A percentile compares a stretch with the other conserved stretches of the same genome.
Evolutionary conservation across 1,284 basidiomycete genomes (phyloP).

Genomic region (Papiliotrema nemorosa): DNA sequence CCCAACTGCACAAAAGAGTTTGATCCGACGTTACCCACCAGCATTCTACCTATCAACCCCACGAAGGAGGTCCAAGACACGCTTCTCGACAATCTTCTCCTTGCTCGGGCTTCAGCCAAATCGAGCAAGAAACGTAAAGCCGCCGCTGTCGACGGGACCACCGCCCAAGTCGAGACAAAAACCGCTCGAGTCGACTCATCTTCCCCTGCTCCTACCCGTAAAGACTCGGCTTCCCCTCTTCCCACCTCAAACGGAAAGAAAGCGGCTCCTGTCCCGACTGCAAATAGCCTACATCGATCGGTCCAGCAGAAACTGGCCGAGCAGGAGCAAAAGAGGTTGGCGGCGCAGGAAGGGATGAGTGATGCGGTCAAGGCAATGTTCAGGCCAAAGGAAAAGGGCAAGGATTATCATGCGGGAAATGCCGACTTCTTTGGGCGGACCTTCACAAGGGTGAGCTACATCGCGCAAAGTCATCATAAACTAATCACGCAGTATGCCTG

Average conservation of each 20-base stretch:
- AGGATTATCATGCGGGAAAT: constrained; percentile 28
- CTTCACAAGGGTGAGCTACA: constrained; percentile 46
- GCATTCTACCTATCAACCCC: constrained; percentile 44
- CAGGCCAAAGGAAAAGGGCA: constrained; percentile 29
- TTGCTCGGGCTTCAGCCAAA: constrained; percentile 37
- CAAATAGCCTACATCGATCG: constrained; percentile 18
- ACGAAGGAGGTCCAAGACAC: constrained; percentile 37
- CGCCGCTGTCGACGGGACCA: constrained; percentile 4
- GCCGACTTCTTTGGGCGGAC: constrained; percentile 50
- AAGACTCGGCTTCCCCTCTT: background rate
- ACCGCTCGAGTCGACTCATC: constrained; percentile 2
- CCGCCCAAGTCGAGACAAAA: constrained; percentile 5
- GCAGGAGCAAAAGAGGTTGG: constrained; percentile 45
- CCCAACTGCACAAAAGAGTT: constrained; percentile 47
- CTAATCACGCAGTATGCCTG: too few species aligned
- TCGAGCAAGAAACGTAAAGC: constrained; percentile 40
- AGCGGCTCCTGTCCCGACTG: background rate
- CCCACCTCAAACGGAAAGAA: background rate
- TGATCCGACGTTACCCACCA: constrained; percentile 24
- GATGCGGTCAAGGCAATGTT: constrained; percentile 50
- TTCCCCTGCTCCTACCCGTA: background rate
- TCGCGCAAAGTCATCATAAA: background rate
- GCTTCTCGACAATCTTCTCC: constrained; percentile 37
- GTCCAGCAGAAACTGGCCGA: constrained; percentile 46
- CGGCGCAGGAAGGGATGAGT: constrained; percentile 46